Evolutionary conservation across 495 filamentous ascomycete species (phyloP), one percentile per base, ranked within the genome.

Genomic region (Daldinia decipiens): DNA sequence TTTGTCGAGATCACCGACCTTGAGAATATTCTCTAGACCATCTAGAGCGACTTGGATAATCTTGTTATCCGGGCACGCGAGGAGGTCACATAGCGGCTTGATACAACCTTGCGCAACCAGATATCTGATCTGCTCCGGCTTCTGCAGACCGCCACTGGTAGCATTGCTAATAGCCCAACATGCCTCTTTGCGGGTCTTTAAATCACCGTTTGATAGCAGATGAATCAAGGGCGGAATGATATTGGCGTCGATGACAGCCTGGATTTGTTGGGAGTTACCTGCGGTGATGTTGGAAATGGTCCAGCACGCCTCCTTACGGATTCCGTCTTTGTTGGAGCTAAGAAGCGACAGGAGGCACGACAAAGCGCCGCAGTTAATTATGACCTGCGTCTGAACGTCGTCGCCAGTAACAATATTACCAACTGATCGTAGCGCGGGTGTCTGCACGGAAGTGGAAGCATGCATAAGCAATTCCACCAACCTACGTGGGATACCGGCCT

Each of bases 141-240:
- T 98, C 83, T 98, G 95, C 19, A 99, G 89, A 70, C 96, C 96
- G 72, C 96, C 96, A 11, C 93, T 97, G 13, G 96, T 99, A 29
- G 96, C 96, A 76, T 99, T 99, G 68, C 95, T 98, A 76, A 99
- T 99, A 34, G 96, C 96, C 96, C 96, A 99, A 83, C 96, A 99
- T 62, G 96, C 96, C 83, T 99, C 96, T 85, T 99, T 99, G 60
- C 96, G 90, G 45, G 96, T 99, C 91, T 99, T 99, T 80, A 99
- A 92, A 79, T 99, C 96, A 47, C 96, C 96, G 70, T 97, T 95
- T 50, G 92, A 93, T 38, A 99, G 87, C 8, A 99, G 86, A 79
- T 98, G 94, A 79, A 99, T 96, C 61, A 99, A 83, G 38, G 96
- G 96, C 29, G 94, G 93, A 68, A 99, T 94, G 76, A 99, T 97